A percentile compares a stretch with the other conserved stretches of the same genome.
Evolutionary conservation across 371 early-diverging fungal genomes (phyloP).

Genomic region (Cokeromyces recurvatus): DNA sequence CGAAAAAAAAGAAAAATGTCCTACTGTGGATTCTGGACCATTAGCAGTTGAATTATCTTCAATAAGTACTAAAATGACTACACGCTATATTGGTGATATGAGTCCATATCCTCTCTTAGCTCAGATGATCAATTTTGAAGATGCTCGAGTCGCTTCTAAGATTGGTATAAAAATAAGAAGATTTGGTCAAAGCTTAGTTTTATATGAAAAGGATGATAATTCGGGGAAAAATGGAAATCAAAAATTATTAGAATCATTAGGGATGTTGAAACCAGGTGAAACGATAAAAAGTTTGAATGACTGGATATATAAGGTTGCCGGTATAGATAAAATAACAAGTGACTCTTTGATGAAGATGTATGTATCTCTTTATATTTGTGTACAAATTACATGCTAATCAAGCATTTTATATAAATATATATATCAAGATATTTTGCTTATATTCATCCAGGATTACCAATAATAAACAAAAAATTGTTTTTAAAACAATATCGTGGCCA

Average conservation of each 20-base stretch:
- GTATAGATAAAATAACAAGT: conserved; percentile 37
- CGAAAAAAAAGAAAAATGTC: not conserved
- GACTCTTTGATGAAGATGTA: conserved; percentile 45
- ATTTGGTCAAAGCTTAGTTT: conserved; percentile 34
- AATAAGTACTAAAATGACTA: conserved; percentile 12
- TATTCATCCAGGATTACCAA: conserved; percentile 46
- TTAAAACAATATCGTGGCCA: conserved; percentile 43
- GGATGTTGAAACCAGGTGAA: conserved; percentile 33
- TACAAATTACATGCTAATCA: too few relatives aligned
- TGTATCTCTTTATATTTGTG: too few relatives aligned
- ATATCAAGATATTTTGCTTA: conserved; percentile 50
- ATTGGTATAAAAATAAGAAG: conserved; percentile 29
- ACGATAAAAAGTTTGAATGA: conserved; percentile 34
- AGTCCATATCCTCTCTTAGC: conserved; percentile 36
- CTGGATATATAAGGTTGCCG: conserved; percentile 38
- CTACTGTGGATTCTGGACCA: too few relatives aligned
- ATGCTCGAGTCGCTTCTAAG: conserved; percentile 17
- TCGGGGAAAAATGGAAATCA: conserved; percentile 7
- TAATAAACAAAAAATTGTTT: conserved; percentile 42
- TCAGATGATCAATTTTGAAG: conserved; percentile 38
- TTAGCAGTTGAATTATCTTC: conserved; percentile 17
- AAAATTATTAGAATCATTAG: conserved; percentile 18
- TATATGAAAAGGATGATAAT: conserved; percentile 22
- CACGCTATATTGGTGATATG: conserved; percentile 38
- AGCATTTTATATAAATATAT: too few relatives aligned